These are phyloP conservation scores for Calocera cornea DNA, from an alignment of 768 basidiomycete genomes.

Conservation along the genomic window DNA sequence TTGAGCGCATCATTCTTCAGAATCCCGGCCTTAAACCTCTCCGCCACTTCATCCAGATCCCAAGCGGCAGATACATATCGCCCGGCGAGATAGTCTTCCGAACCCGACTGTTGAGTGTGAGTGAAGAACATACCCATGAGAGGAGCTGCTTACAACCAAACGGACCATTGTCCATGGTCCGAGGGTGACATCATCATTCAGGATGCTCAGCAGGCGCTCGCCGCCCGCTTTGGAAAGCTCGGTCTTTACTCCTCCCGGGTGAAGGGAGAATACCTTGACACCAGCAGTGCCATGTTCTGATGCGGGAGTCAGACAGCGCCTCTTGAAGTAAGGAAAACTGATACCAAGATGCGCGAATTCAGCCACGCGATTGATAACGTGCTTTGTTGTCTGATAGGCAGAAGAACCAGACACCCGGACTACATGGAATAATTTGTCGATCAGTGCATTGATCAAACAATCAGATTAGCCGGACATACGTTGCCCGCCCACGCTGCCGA, in stretches of 20 bases:
- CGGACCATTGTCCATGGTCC: slow-evolving; percentile 10
- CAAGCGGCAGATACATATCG: slow-evolving; percentile 4
- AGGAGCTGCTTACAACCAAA: slow-evolving; percentile 9
- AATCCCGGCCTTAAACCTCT: background rate
- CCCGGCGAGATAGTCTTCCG: background rate
- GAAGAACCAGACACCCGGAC: slow-evolving; percentile 8
- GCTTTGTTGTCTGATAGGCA: slow-evolving; percentile 10
- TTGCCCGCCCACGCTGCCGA: slow-evolving; percentile 5
- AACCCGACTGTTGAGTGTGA: background rate
- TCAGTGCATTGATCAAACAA: background rate
- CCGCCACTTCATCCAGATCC: slow-evolving; percentile 5
- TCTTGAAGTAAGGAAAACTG: background rate
- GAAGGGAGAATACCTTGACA: slow-evolving; percentile 8
- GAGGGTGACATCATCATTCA: slow-evolving; percentile 7
- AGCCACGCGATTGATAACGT: slow-evolving; percentile 6
- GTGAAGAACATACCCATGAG: slow-evolving; percentile 14
- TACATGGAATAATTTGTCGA: background rate
- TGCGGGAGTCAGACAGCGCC: background rate
- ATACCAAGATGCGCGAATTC: slow-evolving; percentile 11
- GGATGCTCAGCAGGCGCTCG: slow-evolving; percentile 4
- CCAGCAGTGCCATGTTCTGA: slow-evolving; percentile 8
- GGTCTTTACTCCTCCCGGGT: slow-evolving; percentile 11
- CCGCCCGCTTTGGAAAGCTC: slow-evolving; percentile 9
- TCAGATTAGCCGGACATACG: background rate
- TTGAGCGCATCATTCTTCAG: slow-evolving; percentile 2